Evolutionary conservation across 331 rosid genomes (phyloP), one percentile per base, ranked within the genome.

Genomic region (Spiraea crenata): DNA sequence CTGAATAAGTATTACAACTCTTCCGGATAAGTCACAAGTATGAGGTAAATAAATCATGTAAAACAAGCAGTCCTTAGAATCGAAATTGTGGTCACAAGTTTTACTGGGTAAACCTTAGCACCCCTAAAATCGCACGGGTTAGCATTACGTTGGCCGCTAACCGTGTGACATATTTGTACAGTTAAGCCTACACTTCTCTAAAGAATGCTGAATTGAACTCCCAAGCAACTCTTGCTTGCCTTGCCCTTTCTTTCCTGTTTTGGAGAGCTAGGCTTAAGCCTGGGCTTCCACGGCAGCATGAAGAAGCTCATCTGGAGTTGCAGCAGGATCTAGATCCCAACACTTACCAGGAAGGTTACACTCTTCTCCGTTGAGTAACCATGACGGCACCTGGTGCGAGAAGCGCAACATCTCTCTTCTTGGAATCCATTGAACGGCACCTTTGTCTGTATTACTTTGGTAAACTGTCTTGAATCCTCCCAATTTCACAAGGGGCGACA

Each of bases 241-340:
- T 35, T 34, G n/a, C 57, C 58, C 51, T 14, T 50, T 19, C 55
- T 50, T 50, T 15, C 15, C 55, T 50, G 55, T 50, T 49, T 50
- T 50, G 5, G 78, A 65, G 70, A 77, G 80, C 79, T 74, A 35
- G 5, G 63, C 59, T 55, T 41, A 82, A 46, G 82, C 72, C 20
- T 77, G 79, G 12, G 82, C 80, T 69, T 70, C 88, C 73, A 76
- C 57, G 10, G 87, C 85, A 70, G 85, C 83, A 71, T 89, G 92
- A 82, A 95, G 99, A 75, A 95, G 90, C 48, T 90, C 99, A 51
- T 95, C 98, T 6, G 99, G 99, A 70, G 96, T 95, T 52, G 99
- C 99, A 45, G 99, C 99, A 0, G 98, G 98, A 75, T 91, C 99
- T 7, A 91, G 92, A 74, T 95, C 99, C 98, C 98, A 95, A 70